These are phyloP conservation scores for Daedalea quercina DNA, from an alignment of 768 basidiomycete genomes.

Conservation along the genomic window DNA sequence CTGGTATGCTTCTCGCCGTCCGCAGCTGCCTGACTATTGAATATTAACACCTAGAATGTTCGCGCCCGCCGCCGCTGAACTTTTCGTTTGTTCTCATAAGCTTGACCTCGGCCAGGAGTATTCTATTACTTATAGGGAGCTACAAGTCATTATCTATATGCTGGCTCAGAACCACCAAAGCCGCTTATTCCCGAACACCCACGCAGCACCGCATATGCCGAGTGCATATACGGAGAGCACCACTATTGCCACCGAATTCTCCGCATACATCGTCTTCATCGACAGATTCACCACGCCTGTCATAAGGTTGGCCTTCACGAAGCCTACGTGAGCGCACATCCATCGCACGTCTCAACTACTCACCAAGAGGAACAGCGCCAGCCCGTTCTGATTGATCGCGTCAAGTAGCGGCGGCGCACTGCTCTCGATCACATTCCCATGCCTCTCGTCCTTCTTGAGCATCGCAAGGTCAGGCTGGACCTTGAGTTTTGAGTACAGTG, in stretches of 20 bases:
- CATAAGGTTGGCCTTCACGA: slow-evolving; percentile 68
- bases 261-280: slow-evolving; percentile 75
- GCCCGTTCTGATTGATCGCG: slow-evolving; percentile 77
- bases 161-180: slow-evolving; percentile 29
- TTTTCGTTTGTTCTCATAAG: no score
- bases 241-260: slow-evolving; percentile 46
- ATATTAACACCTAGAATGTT: no score
- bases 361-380: slow-evolving; percentile 77
- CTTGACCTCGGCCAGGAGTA: no score
- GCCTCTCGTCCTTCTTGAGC: slow-evolving; percentile 16
- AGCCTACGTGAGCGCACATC: neutral
- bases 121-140: no score
- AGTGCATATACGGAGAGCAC: slow-evolving; percentile 59
- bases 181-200: slow-evolving; percentile 37
- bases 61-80: no score
- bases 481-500: slow-evolving; percentile 30
- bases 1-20: no score
- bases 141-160: no score
- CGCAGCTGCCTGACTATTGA: no score
- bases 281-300: slow-evolving; percentile 83
- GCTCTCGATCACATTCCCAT: slow-evolving; percentile 20
- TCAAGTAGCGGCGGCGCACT: slow-evolving; percentile 53
- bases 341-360: slow-evolving; percentile 22
- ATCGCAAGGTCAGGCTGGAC: slow-evolving; percentile 21
- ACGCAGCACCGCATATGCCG: slow-evolving; percentile 54